phyloP scores from a whole-genome alignment of 2,329 filamentous ascomycete genomes.

The Aspergillus sp. region DNA sequence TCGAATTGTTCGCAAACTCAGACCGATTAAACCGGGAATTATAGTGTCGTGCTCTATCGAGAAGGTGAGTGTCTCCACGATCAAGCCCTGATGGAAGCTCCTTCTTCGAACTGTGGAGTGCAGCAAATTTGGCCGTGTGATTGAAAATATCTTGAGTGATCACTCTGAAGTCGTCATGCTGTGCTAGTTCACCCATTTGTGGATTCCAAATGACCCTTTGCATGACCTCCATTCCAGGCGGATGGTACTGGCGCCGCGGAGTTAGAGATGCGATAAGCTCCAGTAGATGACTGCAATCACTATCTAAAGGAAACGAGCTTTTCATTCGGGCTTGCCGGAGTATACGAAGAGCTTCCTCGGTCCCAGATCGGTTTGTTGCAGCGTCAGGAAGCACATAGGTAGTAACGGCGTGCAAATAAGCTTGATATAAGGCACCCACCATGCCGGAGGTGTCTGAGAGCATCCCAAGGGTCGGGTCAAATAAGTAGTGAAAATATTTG shows the following conservation, averaged over 20 bases:
- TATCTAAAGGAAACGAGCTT: conserved; percentile 16
- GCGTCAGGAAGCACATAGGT: conserved; percentile 28
- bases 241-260: conserved; percentile 27
- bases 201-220: conserved; percentile 25
- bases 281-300: not conserved
- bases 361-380: conserved; percentile 30
- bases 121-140: too few species aligned
- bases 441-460: conserved; percentile 18
- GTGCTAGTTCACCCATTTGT: conserved; percentile 5
- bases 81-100: not conserved
- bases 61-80: not conserved
- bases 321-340: conserved; percentile 19
- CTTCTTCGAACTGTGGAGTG: too few species aligned
- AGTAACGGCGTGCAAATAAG: conserved; percentile 35
- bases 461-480: conserved; percentile 7
- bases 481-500: conserved; percentile 23
- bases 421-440: conserved; percentile 21
- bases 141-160: too few species aligned
- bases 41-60: not conserved
- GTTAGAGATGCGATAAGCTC: conserved; percentile 25
- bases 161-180: conserved; percentile 15
- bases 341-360: conserved; percentile 29
- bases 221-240: conserved; percentile 19
- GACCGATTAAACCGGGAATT: not conserved
- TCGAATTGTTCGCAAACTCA: not conserved